These are phyloP conservation scores for Trichoderma reesei DNA, from an alignment of 495 filamentous ascomycete species.

Conservation along the genomic window DNA sequence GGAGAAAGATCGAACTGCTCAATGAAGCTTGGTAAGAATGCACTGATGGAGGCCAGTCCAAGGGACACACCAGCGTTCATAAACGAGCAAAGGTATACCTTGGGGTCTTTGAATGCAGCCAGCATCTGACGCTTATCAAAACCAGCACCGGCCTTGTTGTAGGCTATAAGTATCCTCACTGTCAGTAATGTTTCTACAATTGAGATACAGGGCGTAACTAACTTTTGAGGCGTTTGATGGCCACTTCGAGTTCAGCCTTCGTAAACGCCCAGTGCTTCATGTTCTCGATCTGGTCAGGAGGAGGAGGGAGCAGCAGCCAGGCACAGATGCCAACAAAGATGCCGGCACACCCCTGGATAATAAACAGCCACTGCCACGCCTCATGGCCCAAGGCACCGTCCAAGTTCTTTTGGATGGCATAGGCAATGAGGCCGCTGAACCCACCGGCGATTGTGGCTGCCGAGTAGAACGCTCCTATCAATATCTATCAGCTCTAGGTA, in stretches of 20 bases:
- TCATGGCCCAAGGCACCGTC: not conserved
- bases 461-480: not conserved
- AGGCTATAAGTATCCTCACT: not conserved
- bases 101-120: not conserved
- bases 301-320: not conserved
- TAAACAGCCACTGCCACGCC: not conserved
- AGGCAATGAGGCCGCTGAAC: not conserved
- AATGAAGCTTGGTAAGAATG: not conserved
- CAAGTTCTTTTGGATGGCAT: not conserved
- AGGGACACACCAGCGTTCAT: not conserved
- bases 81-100: not conserved
- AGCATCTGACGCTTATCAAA: not conserved
- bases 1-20: not conserved
- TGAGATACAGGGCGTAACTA: not conserved
- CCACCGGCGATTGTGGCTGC: not conserved
- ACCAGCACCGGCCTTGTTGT: not conserved
- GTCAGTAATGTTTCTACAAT: not conserved
- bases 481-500: not conserved
- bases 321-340: not conserved
- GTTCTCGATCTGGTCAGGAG: not conserved
- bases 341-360: constrained; percentile 1
- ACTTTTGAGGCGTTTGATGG: not conserved
- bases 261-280: not conserved
- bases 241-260: not conserved
- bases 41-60: not conserved